phyloP scores from a whole-genome alignment of 2,329 filamentous ascomycete species.

The Sclerotinia borealis region DNA sequence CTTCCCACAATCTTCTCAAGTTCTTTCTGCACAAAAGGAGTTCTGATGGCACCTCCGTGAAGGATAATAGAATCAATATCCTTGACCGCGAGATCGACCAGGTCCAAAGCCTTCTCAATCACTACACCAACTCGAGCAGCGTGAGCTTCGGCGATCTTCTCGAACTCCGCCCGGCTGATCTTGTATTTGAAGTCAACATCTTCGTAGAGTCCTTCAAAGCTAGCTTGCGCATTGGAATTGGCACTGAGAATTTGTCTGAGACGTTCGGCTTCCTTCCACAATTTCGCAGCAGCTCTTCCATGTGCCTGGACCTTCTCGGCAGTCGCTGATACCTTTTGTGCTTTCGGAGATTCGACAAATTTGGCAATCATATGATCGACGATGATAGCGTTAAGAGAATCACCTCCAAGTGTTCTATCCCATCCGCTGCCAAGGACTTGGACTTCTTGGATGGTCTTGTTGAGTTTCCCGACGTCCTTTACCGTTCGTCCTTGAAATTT shows the following conservation, averaged over 20 bases:
- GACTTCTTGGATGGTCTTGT: conserved; percentile 97
- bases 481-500: conserved; percentile 83
- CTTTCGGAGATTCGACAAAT: conserved; percentile 64
- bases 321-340: conserved; percentile 58
- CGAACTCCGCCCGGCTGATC: conserved; percentile 72
- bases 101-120: conserved; percentile 67
- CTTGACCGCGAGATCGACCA: conserved; percentile 63
- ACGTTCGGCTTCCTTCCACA: conserved; percentile 89
- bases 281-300: conserved; percentile 78
- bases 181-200: conserved; percentile 94
- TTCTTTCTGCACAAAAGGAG: conserved; percentile 87
- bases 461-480: conserved; percentile 87
- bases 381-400: conserved; percentile 81
- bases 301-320: conserved; percentile 62
- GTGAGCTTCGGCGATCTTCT: conserved; percentile 65
- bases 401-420: conserved; percentile 85
- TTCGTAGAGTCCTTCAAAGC: conserved; percentile 85
- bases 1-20: conserved; percentile 70
- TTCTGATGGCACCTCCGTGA: conserved; percentile 83
- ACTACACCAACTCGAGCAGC: conserved; percentile 62
- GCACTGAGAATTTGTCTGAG: conserved; percentile 86
- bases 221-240: conserved; percentile 73
- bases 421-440: conserved; percentile 79
- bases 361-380: conserved; percentile 81
- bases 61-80: conserved; percentile 89